Evolutionary conservation across 805 yeast genomes (phyloP).

Genomic region (Middelhovenomyces tepae): DNA sequence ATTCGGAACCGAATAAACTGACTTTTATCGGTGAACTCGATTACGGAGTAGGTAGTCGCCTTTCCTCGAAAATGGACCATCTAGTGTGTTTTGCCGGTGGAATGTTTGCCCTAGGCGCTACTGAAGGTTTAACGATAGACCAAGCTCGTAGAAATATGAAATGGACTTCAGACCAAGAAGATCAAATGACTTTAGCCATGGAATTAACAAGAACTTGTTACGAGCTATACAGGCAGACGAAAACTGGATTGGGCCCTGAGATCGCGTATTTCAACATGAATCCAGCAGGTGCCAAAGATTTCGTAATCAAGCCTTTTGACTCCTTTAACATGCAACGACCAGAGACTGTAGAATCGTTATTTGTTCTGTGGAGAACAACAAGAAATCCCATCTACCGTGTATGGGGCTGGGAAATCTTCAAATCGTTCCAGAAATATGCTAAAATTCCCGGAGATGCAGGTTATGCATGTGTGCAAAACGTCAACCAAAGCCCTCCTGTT

Average conservation of each 20-base stretch:
- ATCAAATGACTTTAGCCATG: conserved; percentile 60
- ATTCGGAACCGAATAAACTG: conserved; percentile 53
- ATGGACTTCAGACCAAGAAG: conserved; percentile 53
- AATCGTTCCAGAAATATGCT: conserved; percentile 55
- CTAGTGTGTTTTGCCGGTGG: conserved; percentile 90
- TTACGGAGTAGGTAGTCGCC: conserved; percentile 49
- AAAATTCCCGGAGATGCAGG: conserved; percentile 39
- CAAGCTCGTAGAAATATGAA: conserved; percentile 41
- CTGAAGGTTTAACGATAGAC: conserved; percentile 53
- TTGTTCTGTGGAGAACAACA: conserved; percentile 69
- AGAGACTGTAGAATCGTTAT: conserved; percentile 85
- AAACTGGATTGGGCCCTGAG: conserved; percentile 81
- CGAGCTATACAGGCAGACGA: conserved; percentile 66
- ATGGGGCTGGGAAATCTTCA: conserved; percentile 85
- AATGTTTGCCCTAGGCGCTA: conserved; percentile 79
- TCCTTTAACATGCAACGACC: conserved; percentile 86
- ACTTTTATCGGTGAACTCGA: conserved; percentile 74
- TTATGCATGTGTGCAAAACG: conserved; percentile 61
- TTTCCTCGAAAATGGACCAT: conserved; percentile 81
- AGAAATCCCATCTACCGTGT: conserved; percentile 72
- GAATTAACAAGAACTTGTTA: conserved; percentile 76
- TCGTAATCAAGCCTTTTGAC: conserved; percentile 60
- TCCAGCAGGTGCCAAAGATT: conserved; percentile 40
- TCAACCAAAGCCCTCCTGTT: conserved; percentile 45
- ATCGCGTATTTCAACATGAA: conserved; percentile 74